Conservation (phyloP, 2,329 filamentous ascomycete species). For the Sphaerulina musiva region DNA sequence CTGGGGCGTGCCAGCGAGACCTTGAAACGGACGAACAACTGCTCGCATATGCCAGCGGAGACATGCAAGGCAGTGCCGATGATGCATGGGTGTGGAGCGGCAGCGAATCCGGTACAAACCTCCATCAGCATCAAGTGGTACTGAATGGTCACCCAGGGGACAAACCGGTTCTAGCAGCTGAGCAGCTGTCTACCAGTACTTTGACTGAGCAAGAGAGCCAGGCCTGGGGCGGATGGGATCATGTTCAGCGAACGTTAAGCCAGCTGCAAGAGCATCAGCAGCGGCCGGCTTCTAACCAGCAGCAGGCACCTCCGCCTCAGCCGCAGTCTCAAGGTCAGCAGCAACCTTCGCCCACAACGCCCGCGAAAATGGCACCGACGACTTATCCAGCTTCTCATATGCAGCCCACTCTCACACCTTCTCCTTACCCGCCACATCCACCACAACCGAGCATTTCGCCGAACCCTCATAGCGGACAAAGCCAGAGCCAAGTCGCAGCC, state of each 20-base stretch:
- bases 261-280: constrained; percentile 48
- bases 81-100: constrained; percentile 74
- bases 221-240: constrained; percentile 77
- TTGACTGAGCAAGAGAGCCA: constrained; percentile 33
- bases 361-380: constrained; percentile 3
- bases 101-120: constrained; percentile 38
- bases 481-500: background rate
- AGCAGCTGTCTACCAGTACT: constrained; percentile 22
- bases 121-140: constrained; percentile 16
- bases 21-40: constrained; percentile 74
- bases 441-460: constrained; percentile 16
- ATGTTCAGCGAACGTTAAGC: constrained; percentile 58
- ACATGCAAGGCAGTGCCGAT: constrained; percentile 73
- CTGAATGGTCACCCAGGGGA: constrained; percentile 18
- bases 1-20: constrained; percentile 34
- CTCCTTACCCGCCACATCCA: constrained; percentile 7
- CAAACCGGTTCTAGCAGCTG: constrained; percentile 15
- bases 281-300: constrained; percentile 7
- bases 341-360: constrained; percentile 9
- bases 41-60: constrained; percentile 75
- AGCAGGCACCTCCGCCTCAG: constrained; percentile 16
- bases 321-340: constrained; percentile 22
- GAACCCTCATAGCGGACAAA: constrained; percentile 15
- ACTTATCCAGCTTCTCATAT: constrained; percentile 20
- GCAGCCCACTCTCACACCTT: constrained; percentile 17